Conservation (phyloP, 2,329 filamentous ascomycete genomes). For the Ophiocordyceps camponoti-saundersi region DNA sequence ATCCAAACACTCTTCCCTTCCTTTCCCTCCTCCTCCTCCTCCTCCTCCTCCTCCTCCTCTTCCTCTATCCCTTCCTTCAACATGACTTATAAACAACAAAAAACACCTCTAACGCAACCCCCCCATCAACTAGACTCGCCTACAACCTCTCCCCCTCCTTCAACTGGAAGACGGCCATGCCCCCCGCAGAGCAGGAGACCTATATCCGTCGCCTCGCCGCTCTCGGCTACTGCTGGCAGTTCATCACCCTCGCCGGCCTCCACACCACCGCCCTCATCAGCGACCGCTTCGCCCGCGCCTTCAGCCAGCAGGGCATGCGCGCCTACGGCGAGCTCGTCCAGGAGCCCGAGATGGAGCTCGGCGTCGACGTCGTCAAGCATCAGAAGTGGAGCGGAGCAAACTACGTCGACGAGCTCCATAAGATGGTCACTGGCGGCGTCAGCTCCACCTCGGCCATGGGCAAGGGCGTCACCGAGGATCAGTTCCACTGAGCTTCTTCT, state of each 20-base stretch:
- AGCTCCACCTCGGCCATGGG: conserved; percentile 92
- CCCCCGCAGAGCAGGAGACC: conserved; percentile 80
- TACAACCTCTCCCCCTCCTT: conserved; percentile 98
- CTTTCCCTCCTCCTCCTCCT: neutral
- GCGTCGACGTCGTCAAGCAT: conserved; percentile 91
- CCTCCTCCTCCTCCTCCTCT: neutral
- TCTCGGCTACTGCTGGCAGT: conserved; percentile 98
- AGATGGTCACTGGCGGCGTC: conserved; percentile 92
- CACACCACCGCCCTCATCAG: conserved; percentile 90
- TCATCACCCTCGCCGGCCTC: conserved; percentile 95
- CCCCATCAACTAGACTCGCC: conserved; percentile 44
- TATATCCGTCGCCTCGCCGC: conserved; percentile 80
- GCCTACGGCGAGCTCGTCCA: conserved; percentile 95
- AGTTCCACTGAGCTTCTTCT: conserved; percentile 41
- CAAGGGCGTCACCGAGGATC: conserved; percentile 92
- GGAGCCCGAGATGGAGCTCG: conserved; percentile 85
- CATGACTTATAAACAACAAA: too few species aligned
- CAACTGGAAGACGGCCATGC: conserved; percentile 99
- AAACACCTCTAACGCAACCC: neutral
- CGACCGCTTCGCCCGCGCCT: conserved; percentile 75
- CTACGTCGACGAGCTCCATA: conserved; percentile 86
- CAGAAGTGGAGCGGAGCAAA: conserved; percentile 97
- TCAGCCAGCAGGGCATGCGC: conserved; percentile 71
- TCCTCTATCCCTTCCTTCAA: conserved; percentile 4
- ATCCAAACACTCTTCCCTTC: neutral